Conservation (phyloP, 345 rosid genomes). For the Bretschneidera sinensis region DNA sequence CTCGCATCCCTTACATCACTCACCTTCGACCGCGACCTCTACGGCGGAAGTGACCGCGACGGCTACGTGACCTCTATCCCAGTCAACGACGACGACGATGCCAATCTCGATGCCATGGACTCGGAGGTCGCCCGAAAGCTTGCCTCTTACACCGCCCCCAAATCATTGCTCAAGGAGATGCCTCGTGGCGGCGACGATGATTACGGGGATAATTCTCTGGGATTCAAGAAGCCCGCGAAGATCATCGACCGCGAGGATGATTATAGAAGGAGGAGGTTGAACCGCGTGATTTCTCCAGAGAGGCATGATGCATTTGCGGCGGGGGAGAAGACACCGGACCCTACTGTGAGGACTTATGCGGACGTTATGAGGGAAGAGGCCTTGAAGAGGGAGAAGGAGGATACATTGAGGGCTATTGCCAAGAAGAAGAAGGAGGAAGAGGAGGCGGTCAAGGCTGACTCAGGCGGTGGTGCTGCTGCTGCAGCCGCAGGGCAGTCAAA, state of each 20-base stretch:
- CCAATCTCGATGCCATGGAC: conserved; percentile 48
- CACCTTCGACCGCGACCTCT: conserved; percentile 73
- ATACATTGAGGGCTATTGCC: conserved; percentile 45
- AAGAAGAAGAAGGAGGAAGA: conserved; percentile 81
- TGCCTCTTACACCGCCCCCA: conserved; percentile 91
- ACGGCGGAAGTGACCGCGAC: conserved; percentile 66
- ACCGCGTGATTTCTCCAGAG: conserved; percentile 84
- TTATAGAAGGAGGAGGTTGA: conserved; percentile 76
- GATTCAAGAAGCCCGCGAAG: conserved; percentile 57
- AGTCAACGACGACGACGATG: conserved; percentile 80
- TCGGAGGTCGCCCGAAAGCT: conserved; percentile 71
- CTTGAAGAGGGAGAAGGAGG: conserved; percentile 55
- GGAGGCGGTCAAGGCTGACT: conserved; percentile 49
- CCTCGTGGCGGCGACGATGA: conserved; percentile 66
- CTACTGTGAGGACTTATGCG: conserved; percentile 63
- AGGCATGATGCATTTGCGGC: conserved; percentile 85
- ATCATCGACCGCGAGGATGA: conserved; percentile 95
- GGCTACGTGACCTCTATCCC: conserved; percentile 72
- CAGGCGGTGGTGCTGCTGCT: conserved; percentile 32
- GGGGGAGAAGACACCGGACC: conserved; percentile 93
- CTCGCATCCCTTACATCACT: conserved; percentile 68
- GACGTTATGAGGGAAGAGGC: conserved; percentile 90
- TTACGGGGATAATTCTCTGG: conserved; percentile 35
- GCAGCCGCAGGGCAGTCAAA: conserved; percentile 36
- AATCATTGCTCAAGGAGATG: conserved; percentile 64